phyloP scores from a whole-genome alignment of 495 filamentous ascomycete species.

The Lineolata rhizophorae region DNA sequence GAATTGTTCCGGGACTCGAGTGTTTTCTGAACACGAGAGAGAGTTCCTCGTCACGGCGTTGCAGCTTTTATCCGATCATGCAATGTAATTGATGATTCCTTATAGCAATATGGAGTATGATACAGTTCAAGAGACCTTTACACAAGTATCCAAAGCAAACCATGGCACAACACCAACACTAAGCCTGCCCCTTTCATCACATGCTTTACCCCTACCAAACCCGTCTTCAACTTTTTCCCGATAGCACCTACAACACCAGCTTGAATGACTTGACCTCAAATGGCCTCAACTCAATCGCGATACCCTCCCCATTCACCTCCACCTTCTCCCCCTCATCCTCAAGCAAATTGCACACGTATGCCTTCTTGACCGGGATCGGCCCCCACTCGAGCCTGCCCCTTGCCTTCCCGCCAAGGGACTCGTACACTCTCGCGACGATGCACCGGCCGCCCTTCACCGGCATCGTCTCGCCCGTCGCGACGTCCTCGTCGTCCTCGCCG shows the following conservation, averaged over 20 bases:
- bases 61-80: too few species aligned
- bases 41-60: too few species aligned
- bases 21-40: too few species aligned
- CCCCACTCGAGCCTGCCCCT: slow-evolving; percentile 40
- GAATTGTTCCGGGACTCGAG: too few species aligned
- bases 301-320: slow-evolving; percentile 21
- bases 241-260: slow-evolving; percentile 31
- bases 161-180: too few species aligned
- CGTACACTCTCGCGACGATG: slow-evolving; percentile 67
- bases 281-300: slow-evolving; percentile 47
- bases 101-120: too few species aligned
- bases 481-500: slow-evolving; percentile 87
- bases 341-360: slow-evolving; percentile 58
- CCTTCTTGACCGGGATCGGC: slow-evolving; percentile 45
- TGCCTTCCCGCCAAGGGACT: slow-evolving; percentile 68
- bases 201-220: too few species aligned
- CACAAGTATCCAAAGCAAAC: too few species aligned
- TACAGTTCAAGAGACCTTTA: too few species aligned
- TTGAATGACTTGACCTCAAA: slow-evolving; percentile 84
- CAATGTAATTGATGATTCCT: too few species aligned
- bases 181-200: too few species aligned
- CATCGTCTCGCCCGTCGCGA: slow-evolving; percentile 47
- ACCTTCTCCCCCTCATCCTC: slow-evolving; percentile 48
- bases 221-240: background rate
- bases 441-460: slow-evolving; percentile 49